Percentiles rank a stretch among this genome's conserved stretches.
phyloP scores from a whole-genome alignment of 2,329 filamentous ascomycete genomes.

The Dactylellina sp. region DNA sequence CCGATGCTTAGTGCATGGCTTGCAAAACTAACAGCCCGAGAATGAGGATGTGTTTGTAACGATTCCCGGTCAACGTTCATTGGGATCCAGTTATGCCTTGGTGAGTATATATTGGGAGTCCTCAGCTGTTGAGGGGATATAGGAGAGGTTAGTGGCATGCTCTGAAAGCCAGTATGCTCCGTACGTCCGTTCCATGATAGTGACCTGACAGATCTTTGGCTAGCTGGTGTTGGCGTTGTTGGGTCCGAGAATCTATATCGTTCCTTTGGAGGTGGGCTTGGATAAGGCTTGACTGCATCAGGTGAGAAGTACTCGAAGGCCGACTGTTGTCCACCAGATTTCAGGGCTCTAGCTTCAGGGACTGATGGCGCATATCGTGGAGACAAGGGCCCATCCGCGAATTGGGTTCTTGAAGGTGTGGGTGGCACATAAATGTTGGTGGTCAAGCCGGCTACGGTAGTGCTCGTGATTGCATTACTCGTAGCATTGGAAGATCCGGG shows the following conservation, averaged over 20 bases:
- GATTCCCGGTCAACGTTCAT: conserved; percentile 34
- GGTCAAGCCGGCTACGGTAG: conserved; percentile 42
- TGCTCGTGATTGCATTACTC: conserved; percentile 36
- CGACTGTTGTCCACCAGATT: conserved; percentile 3
- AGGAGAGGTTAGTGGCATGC: conserved; percentile 12
- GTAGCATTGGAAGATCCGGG: conserved; percentile 9
- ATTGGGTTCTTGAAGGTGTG: conserved; percentile 44
- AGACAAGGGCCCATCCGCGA: conserved; percentile 18
- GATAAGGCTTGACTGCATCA: neutral
- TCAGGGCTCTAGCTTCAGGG: conserved; percentile 8
- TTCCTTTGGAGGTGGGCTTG: conserved; percentile 19
- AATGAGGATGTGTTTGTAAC: conserved; percentile 47
- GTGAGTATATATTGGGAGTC: conserved; percentile 17
- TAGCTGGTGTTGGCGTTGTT: conserved; percentile 37
- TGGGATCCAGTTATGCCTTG: conserved; percentile 17
- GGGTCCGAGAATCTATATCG: conserved; percentile 48
- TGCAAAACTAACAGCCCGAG: conserved; percentile 16
- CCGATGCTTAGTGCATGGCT: conserved; percentile 9
- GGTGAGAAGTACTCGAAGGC: conserved; percentile 22
- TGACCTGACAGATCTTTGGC: conserved; percentile 32
- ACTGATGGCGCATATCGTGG: conserved; percentile 9
- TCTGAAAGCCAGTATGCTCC: conserved; percentile 2
- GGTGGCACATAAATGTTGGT: conserved; percentile 54
- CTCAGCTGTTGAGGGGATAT: conserved; percentile 26
- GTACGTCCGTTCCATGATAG: conserved; percentile 45